Evolutionary conservation across 2,329 filamentous ascomycete genomes (phyloP).

Genomic region (Penicillium occitanis): DNA sequence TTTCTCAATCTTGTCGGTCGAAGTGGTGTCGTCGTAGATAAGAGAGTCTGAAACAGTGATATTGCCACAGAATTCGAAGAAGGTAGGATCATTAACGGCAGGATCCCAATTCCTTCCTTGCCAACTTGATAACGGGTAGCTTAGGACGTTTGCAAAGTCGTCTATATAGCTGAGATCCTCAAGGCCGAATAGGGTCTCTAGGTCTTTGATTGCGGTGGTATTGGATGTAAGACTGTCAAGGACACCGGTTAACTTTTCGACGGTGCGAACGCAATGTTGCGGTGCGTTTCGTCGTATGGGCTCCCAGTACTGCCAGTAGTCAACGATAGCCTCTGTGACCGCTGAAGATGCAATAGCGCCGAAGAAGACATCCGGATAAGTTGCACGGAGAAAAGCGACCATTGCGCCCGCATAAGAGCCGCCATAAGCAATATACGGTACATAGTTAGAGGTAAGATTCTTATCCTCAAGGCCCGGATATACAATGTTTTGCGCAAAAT

Average conservation of each 20-base stretch:
- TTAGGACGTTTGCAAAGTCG: conserved; percentile 55
- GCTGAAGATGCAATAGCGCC: conserved; percentile 78
- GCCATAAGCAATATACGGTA: conserved; percentile 76
- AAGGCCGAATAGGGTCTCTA: conserved; percentile 47
- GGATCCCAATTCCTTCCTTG: conserved; percentile 63
- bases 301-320: conserved; percentile 69
- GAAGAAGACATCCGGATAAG: conserved; percentile 77
- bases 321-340: conserved; percentile 72
- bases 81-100: conserved; percentile 48
- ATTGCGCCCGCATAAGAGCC: conserved; percentile 82
- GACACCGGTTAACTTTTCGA: conserved; percentile 60
- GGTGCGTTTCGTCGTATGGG: conserved; percentile 58
- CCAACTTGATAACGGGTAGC: conserved; percentile 49
- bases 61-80: conserved; percentile 57
- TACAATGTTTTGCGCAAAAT: conserved; percentile 71
- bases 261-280: conserved; percentile 62
- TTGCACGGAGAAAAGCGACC: conserved; percentile 70
- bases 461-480: conserved; percentile 68
- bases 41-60: conserved; percentile 52
- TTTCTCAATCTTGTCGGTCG: conserved; percentile 37
- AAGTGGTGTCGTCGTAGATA: conserved; percentile 43
- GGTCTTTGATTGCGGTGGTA: conserved; percentile 40
- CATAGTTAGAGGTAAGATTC: conserved; percentile 64
- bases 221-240: conserved; percentile 61
- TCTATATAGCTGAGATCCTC: conserved; percentile 44